Evolutionary conservation across 202 grass and related monocot genomes (phyloP), one percentile per base, ranked within the genome.

Genomic region (Bolboschoenoplectus hybrid): DNA sequence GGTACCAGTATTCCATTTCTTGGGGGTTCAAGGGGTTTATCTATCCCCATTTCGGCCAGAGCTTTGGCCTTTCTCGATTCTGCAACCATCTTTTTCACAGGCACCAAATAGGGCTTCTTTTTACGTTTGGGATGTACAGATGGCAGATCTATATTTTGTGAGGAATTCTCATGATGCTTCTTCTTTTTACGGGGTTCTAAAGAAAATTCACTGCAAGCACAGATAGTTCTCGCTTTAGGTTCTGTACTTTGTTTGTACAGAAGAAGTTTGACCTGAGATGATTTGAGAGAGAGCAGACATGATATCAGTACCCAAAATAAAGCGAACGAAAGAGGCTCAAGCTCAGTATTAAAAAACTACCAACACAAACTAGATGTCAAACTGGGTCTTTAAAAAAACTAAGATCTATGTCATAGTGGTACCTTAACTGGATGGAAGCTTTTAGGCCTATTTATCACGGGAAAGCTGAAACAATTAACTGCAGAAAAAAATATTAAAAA

Each of bases 91-190:
- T 94, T 95, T 61, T 93, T 86, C 83, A 98, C 80, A 19, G 93
- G 95, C 41, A 94, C 81, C 5, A 90, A 75, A 82, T 85, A 98
- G 0, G 93, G 93, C 81, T 98, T 98, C 87, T 91, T 98, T 82
- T 98, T 98, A 17, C 88, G 89, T 82, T 91, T 95, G 43, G 93
- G 91, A 41, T 87, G 91, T 84, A 91, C 67, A 80, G 88, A 51
- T 68, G 90, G 96, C 63, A 98, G 89, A 89, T 98, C 96, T 74
- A 95, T 74, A 84, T 98, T 95, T 87, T 98, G 96, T 9, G 47
- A 77, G 62, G 58, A 1, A 40, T 84, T 68, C 35, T 84, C 63
- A 68, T 67, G 36, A 69, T 70, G 35, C 14, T 67, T 35, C 63
- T 65, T 66, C 14, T 84, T 84, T 57, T 36, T 71, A 53, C 9